phyloP scores from a whole-genome alignment of 2,329 filamentous ascomycete genomes.

The Penicillium sclerotiorum region DNA sequence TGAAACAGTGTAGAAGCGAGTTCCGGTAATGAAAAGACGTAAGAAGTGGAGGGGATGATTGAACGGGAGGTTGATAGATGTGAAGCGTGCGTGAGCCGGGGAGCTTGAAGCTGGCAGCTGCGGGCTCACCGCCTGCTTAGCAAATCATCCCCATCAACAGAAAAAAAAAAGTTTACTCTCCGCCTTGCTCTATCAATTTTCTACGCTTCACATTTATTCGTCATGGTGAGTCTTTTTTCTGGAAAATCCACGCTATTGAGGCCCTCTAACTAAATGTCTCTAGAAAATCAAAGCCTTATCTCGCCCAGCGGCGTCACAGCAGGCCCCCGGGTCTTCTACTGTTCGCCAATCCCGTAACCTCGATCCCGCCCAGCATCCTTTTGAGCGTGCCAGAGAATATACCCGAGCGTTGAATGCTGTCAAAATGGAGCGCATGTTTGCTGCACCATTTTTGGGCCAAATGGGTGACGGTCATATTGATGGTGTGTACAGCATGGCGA shows the following conservation, averaged over 20 bases:
- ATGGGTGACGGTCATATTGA: constrained; percentile 91
- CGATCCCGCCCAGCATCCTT: constrained; percentile 84
- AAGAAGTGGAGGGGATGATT: constrained; percentile 13
- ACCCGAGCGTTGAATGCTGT: constrained; percentile 78
- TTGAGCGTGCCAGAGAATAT: constrained; percentile 87
- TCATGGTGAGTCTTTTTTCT: constrained; percentile 32
- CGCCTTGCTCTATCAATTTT: constrained; percentile 18
- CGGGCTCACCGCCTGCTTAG: constrained; percentile 37
- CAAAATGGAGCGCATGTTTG: constrained; percentile 92
- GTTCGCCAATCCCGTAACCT: constrained; percentile 57
- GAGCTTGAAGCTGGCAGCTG: constrained; percentile 34
- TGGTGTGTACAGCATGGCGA: constrained; percentile 79
- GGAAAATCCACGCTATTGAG: neutral
- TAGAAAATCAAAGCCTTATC: constrained; percentile 62
- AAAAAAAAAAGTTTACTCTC: constrained; percentile 37
- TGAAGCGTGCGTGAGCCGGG: constrained; percentile 22
- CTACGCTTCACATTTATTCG: constrained; percentile 19
- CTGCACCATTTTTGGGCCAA: constrained; percentile 79
- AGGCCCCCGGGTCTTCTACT: constrained; percentile 50
- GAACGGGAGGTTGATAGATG: constrained; percentile 21
- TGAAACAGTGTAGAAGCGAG: neutral
- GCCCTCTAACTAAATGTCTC: constrained; percentile 12
- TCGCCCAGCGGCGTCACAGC: constrained; percentile 49
- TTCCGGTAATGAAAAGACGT: constrained; percentile 6
- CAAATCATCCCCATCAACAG: constrained; percentile 33